Base-by-base conservation (phyloP, 2,329 filamentous ascomycete genomes). In the Pyrenochaeta sp. region DNA sequence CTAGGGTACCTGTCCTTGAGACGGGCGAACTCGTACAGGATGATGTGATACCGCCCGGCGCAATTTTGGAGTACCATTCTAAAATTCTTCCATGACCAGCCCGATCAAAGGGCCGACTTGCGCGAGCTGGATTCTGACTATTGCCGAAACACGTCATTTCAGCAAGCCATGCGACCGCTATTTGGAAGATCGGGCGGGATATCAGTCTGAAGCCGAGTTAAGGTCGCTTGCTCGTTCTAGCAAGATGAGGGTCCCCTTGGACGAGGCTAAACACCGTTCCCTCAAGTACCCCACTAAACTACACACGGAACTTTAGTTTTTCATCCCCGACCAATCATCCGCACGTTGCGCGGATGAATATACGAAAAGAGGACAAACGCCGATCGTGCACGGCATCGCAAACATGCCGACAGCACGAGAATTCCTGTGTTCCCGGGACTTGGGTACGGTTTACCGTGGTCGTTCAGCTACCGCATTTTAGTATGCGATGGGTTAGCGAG, bases 301-400 rank as follows among this genome's bases (percentile, higher is more conserved):
- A 15, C 19, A n/a, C 40, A n/a, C 40, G 37, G 49, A 43, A 32
- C 15, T 10, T 10, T 25, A 15, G 0, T 3, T 15, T 36, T 5
- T n/a, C 49, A 32, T 51, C 49, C 49, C 49, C 49, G 49, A 24
- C 49, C 39, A 51, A 51, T 51, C 28, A 44, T 13, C 15, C n/a
- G 13, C 28, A 5, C 9, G 27, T 13, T 27, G 28, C 32, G 34
- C 37, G 49, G 39, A 44, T n/a, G 5, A 43, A 27, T 4, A 7
- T 22, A 13, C 37, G 27, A 51, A 51, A 51, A 44, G 27, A 30
- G 32, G 37, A 43, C 19, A 15, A 34, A 28, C 30, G 40, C 39
- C 39, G 27, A 51, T 15, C n/a, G 19, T 30, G 19, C 10, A 32
- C 39, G 49, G 49, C 39, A 43, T 34, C 39, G 34, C 49, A 27